Percentiles rank a stretch among this genome's conserved stretches.
Conservation (phyloP, 139 green algal species). For the Coelastrella sp. region DNA sequence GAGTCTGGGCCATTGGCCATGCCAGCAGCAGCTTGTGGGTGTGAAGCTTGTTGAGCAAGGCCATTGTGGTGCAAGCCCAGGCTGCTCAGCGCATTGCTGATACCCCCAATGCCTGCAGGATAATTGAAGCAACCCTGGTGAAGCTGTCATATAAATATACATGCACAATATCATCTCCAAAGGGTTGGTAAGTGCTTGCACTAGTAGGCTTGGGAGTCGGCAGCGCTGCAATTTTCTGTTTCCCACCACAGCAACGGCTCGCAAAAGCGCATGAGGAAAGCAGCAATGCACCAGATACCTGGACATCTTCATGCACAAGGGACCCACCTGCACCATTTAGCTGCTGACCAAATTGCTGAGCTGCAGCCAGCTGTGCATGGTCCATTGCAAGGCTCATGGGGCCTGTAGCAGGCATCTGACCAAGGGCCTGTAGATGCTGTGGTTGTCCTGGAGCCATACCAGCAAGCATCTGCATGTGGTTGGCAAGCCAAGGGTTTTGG, state of each 20-base stretch:
- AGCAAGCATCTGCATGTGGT: conserved; percentile 34
- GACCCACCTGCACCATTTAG: conserved; percentile 20
- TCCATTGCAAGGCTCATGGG: conserved; percentile 1
- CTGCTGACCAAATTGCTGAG: conserved; percentile 40
- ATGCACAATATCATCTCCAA: no score
- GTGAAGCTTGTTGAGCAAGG: background rate
- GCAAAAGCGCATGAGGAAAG: background rate
- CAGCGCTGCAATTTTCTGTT: no score
- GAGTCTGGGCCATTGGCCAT: conserved; percentile 1
- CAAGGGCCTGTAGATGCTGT: conserved; percentile 3
- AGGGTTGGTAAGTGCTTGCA: no score
- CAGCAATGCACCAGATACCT: no score
- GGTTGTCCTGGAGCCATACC: background rate
- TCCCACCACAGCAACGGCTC: no score
- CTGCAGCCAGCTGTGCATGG: conserved; percentile 29
- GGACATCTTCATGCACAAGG: no score
- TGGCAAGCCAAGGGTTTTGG: conserved; percentile 42
- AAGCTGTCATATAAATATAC: no score
- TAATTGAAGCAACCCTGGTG: background rate
- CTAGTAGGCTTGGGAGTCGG: no score
- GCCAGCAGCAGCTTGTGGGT: background rate
- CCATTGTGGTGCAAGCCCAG: conserved; percentile 28
- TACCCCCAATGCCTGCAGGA: conserved; percentile 27
- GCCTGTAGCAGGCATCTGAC: conserved; percentile 4
- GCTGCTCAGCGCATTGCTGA: conserved; percentile 27